phyloP scores from a whole-genome alignment of 1,139 yeast species.

The Geotrichum aggregatum region DNA sequence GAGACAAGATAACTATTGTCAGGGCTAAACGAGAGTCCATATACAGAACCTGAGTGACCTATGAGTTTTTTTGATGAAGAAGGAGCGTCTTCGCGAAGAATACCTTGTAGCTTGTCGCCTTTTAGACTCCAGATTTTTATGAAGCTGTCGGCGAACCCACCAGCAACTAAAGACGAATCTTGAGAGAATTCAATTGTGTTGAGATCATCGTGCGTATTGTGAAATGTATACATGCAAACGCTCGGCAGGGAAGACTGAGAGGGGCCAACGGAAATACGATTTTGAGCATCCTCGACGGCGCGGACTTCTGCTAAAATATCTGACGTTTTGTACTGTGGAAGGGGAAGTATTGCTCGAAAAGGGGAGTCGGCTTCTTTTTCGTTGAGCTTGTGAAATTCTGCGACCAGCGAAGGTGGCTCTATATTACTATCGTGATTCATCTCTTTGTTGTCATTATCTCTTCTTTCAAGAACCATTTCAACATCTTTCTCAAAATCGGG shows the following conservation, averaged over 20 bases:
- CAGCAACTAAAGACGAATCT: conserved; percentile 83
- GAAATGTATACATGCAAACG: conserved; percentile 97
- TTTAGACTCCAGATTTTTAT: conserved; percentile 90
- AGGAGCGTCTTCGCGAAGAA: conserved; percentile 55
- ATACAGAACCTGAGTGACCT: conserved; percentile 94
- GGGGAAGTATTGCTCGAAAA: conserved; percentile 65
- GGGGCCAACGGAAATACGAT: conserved; percentile 60
- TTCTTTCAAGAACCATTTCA: conserved; percentile 73
- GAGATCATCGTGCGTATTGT: conserved; percentile 85
- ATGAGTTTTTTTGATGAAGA: conserved; percentile 55
- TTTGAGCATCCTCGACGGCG: conserved; percentile 76
- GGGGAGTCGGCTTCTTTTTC: conserved; percentile 64
- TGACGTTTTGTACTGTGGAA: conserved; percentile 75
- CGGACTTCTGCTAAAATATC: conserved; percentile 77
- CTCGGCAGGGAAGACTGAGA: conserved; percentile 84
- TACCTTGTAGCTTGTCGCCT: conserved; percentile 74
- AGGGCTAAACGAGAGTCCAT: conserved; percentile 85
- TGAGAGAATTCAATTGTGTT: conserved; percentile 81
- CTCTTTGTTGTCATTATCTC: conserved; percentile 45
- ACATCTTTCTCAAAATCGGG: conserved; percentile 81
- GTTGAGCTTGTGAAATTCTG: conserved; percentile 44
- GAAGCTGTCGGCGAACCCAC: conserved; percentile 89
- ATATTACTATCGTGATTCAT: conserved; percentile 12
- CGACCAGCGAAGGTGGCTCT: conserved; percentile 40
- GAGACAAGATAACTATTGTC: conserved; percentile 79